Conservation (phyloP, 345 rosid species). For the Microcos paniculata region DNA sequence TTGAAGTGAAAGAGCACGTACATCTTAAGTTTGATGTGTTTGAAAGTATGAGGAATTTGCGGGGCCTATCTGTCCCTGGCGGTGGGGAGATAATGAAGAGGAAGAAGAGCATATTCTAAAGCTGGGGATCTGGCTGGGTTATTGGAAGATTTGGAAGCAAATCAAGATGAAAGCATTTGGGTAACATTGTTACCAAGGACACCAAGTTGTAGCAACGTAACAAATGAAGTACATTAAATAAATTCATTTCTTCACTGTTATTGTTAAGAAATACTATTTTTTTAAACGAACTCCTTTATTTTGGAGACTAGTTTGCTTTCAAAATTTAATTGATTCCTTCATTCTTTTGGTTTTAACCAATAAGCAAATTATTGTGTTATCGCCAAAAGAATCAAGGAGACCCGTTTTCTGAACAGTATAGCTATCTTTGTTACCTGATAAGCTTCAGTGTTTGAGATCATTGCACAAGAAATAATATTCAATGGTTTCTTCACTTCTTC, state of each 20-base stretch:
- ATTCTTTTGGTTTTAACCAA: no score
- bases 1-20: background rate
- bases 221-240: background rate
- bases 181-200: conserved; percentile 3
- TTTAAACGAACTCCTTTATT: no score
- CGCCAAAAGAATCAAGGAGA: no score
- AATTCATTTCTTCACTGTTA: background rate
- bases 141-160: conserved; percentile 12
- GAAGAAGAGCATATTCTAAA: background rate
- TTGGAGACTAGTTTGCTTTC: no score
- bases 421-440: no score
- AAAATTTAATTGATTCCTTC: no score
- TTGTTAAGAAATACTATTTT: no score
- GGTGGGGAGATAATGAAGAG: background rate
- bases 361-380: no score
- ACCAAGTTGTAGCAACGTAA: background rate
- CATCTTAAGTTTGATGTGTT: conserved; percentile 17
- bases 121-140: conserved; percentile 1
- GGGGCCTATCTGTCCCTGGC: background rate
- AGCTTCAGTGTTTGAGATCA: no score
- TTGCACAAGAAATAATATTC: no score
- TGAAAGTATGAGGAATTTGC: conserved; percentile 7
- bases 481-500: no score
- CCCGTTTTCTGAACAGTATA: no score
- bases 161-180: conserved; percentile 7